Evolutionary conservation across 176 grass and related monocot genomes (phyloP).

Genomic region (Chloris gayana): DNA sequence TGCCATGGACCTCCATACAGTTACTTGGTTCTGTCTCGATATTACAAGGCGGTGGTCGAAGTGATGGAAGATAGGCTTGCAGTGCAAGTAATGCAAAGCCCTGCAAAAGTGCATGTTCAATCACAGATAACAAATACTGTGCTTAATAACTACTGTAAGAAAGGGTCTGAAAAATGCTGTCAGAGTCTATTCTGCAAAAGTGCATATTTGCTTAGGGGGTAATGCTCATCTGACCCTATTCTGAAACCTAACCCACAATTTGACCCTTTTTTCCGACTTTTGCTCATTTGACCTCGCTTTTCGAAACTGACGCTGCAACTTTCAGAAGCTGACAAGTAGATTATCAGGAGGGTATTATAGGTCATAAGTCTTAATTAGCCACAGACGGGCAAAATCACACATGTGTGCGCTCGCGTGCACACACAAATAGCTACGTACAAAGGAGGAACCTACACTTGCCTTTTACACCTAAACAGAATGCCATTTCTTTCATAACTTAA

Average conservation of each 20-base stretch:
- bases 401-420: no score
- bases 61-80: constrained; percentile 59
- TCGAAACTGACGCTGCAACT: no score
- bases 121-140: neutral
- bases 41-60: constrained; percentile 51
- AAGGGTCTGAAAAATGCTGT: neutral
- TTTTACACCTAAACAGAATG: constrained; percentile 2
- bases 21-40: constrained; percentile 9
- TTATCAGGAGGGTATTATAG: neutral
- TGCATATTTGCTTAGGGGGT: neutral
- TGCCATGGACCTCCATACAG: constrained; percentile 52
- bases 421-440: neutral
- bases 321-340: neutral
- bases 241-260: no score
- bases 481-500: constrained; percentile 1
- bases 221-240: no score
- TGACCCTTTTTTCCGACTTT: no score
- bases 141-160: neutral
- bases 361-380: neutral
- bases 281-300: no score
- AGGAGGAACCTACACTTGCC: neutral
- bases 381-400: no score
- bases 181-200: no score
- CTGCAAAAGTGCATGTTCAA: constrained; percentile 37
- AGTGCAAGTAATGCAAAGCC: constrained; percentile 57